Evolutionary conservation across 352 stramenopile genomes (phyloP), one percentile per base, ranked within the genome.

Genomic region (Globisporangium cystogenes): DNA sequence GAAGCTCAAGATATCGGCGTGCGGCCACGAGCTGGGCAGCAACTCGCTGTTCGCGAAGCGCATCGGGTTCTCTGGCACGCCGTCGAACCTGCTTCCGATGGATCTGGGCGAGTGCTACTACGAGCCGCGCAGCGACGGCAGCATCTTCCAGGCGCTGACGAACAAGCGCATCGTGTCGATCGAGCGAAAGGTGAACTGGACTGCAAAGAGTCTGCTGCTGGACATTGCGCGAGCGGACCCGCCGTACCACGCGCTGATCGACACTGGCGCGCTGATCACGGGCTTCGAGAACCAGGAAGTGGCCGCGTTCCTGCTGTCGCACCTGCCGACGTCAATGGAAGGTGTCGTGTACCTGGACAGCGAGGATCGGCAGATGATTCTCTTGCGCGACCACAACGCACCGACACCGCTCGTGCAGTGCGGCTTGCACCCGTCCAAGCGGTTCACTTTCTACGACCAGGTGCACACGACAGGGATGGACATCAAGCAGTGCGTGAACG

Each of bases 61-160:
- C 26, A 94, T 99, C 49, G 98, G 97, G 1, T 99, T 99, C 69
- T 99, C 93, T 46, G 98, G 98, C 51, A 99, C 98, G 6, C 97
- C 98, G 18, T 99, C 94, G 51, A 98, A 99, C 72, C 69, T 99
- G 41, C 67, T 99, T 18, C 98, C 98, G 18, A 94, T 99, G 72
- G 97, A 99, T 79, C 70, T 99, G 48, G 97, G 97, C 27, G 92
- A 97, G 51, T 99, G 97, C 59, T 93, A 97, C 55, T 99, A 99
- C 59, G 97, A 99, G 59, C 94, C 97, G 44, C 93, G 96, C 41
- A 98, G 97, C 48, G 98, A 99, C 64, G 98, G 96, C 42, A 98
- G 97, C 57, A 99, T 99, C 72, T 95, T 99, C 62, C 73, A 98
- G 60, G 96, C 94, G 33, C 74, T 99, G 31, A 99, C 96, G 7